Conservation (phyloP, 2,329 filamentous ascomycete species). For the Colletotrichum acutatum region DNA sequence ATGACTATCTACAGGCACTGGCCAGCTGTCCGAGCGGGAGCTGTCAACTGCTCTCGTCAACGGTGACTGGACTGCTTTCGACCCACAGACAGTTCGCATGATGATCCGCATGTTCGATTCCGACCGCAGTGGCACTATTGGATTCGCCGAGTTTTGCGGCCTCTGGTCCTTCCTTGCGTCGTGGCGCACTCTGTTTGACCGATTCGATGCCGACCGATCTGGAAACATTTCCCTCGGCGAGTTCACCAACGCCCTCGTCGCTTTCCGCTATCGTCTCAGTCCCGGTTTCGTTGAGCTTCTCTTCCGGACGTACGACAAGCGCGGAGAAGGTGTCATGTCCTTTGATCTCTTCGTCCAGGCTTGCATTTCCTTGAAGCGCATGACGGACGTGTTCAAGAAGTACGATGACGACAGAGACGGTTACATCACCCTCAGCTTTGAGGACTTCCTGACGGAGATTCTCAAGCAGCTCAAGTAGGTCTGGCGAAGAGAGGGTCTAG, state of each 20-base stretch:
- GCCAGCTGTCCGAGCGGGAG: slow-evolving; percentile 86
- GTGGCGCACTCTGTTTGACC: slow-evolving; percentile 94
- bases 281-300: slow-evolving; percentile 85
- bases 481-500: not conserved
- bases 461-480: slow-evolving; percentile 67
- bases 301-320: slow-evolving; percentile 90
- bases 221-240: slow-evolving; percentile 89
- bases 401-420: slow-evolving; percentile 98
- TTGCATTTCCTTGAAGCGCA: slow-evolving; percentile 95
- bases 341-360: slow-evolving; percentile 99
- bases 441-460: slow-evolving; percentile 81
- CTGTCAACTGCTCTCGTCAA: slow-evolving; percentile 93
- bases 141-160: slow-evolving; percentile 95
- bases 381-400: slow-evolving; percentile 99
- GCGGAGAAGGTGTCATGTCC: slow-evolving; percentile 76
- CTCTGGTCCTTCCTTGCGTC: slow-evolving; percentile 96
- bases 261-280: slow-evolving; percentile 93
- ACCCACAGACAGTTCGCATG: slow-evolving; percentile 94
- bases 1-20: slow-evolving; percentile 66
- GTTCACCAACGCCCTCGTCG: slow-evolving; percentile 89
- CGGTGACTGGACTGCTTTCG: slow-evolving; percentile 94
- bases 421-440: slow-evolving; percentile 86
- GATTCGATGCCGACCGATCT: slow-evolving; percentile 88
- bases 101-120: slow-evolving; percentile 99
- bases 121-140: slow-evolving; percentile 88